Percentiles rank a stretch among this genome's conserved stretches.
phyloP scores from a whole-genome alignment of 306 rosid species.

The Oemleria cerasiformis region DNA sequence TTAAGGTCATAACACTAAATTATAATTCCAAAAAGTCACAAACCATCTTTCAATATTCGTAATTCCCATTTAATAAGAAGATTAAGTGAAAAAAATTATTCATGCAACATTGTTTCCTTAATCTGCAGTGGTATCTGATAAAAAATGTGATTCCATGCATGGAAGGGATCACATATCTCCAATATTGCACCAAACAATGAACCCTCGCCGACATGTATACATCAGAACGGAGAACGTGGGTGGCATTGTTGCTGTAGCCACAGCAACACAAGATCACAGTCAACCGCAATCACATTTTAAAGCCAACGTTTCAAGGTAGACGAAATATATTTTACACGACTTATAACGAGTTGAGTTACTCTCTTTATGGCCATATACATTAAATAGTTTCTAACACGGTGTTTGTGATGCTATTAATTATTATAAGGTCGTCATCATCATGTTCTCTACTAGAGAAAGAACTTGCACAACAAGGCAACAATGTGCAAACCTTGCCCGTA shows the following conservation, averaged over 20 bases:
- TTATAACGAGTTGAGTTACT: too few relatives aligned
- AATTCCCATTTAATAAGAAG: not conserved
- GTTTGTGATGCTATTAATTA: not conserved
- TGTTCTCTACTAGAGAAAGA: not conserved
- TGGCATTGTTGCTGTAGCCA: not conserved
- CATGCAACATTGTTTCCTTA: not conserved
- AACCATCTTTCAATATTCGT: too few relatives aligned
- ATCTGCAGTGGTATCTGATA: conserved; percentile 45
- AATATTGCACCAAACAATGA: not conserved
- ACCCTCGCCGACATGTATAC: not conserved
- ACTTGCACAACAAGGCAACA: not conserved
- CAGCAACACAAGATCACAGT: not conserved
- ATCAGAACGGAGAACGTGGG: not conserved
- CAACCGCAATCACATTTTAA: not conserved
- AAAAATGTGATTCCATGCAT: conserved; percentile 27
- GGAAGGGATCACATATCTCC: conserved; percentile 47
- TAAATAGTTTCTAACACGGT: not conserved
- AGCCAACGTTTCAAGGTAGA: not conserved
- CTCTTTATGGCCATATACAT: too few relatives aligned
- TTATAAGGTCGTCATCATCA: not conserved
- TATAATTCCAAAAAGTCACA: too few relatives aligned
- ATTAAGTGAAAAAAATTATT: not conserved
- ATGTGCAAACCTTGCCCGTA: not conserved
- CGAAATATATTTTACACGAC: not conserved
- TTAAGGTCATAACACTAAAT: too few relatives aligned